Base-by-base conservation (phyloP, 2,329 filamentous ascomycete genomes). In the Metarhizium rileyi region DNA sequence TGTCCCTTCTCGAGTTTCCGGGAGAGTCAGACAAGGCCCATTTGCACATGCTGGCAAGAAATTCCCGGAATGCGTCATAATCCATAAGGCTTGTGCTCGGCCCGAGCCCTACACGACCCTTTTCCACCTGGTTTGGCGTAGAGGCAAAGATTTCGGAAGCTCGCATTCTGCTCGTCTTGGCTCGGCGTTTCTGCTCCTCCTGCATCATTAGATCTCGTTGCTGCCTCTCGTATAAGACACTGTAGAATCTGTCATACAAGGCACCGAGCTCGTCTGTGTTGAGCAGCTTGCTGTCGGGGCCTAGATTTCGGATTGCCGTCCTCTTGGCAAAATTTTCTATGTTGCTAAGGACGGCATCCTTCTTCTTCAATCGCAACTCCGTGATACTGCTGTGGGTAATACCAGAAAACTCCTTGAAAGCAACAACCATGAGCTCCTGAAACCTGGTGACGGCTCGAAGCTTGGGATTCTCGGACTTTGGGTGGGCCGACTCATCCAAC, bases 291-390 rank as follows among this genome's bases (percentile, higher is more conserved):
- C 90, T 96, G 58, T 98, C 93, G 0, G 91, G 90, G 0, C 93
- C 93, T 25, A 98, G 78, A 60, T 98, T 98, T 33, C 93, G 80
- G 54, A 98, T 95, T 1, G 91, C 94, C 3, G 93, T 98, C 56
- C 93, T 82, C 71, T 97, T 98, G 47, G 93, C 90, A 62, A 98
- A 98, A 59, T 82, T 95, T 70, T 97, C 93, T 61, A 98, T 97
- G 56, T 90, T 96, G 65, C 90, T 90, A 50, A 98, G 75, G 28
- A 98, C 93, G 0, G 87, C 85, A 61, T 93, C 88, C 68, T 97
- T 97, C 68, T 97, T 94, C 68, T 90, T 95, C 38, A 87, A 76
- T 22, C 93, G 83, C 62, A 94, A 78, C 56, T 97, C 93, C 1
- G 86, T 86, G 53, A 98, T 90, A 46, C 85, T 95, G 62, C 83